These are phyloP conservation scores for Mycosphaerella sp. DNA, from an alignment of 2,329 filamentous ascomycete genomes.

Conservation along the genomic window DNA sequence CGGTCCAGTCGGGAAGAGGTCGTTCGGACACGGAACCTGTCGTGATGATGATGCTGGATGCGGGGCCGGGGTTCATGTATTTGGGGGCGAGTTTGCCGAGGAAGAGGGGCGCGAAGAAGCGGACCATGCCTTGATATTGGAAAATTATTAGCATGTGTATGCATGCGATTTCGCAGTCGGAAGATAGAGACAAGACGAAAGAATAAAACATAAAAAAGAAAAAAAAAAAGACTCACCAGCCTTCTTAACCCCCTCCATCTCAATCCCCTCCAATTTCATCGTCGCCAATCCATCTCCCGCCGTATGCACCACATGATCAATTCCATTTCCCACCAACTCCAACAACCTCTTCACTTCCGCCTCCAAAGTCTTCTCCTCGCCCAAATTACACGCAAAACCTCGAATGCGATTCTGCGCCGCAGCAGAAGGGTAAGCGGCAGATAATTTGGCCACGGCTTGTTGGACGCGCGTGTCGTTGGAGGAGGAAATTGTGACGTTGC, in stretches of 20 bases:
- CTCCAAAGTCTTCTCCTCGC: conserved; percentile 42
- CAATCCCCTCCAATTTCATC: conserved; percentile 39
- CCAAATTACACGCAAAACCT: conserved; percentile 46
- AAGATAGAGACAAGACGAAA: too few relatives aligned
- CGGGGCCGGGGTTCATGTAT: conserved; percentile 40
- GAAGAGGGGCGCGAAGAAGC: conserved; percentile 48
- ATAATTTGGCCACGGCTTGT: conserved; percentile 42
- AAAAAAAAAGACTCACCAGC: conserved; percentile 18
- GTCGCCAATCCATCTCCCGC: conserved; percentile 46
- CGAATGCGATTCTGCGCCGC: conserved; percentile 30
- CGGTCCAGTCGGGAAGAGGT: conserved; percentile 48
- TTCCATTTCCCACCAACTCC: conserved; percentile 31
- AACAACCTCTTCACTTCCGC: conserved; percentile 45
- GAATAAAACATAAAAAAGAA: too few relatives aligned
- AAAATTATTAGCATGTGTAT: too few relatives aligned
- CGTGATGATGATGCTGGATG: conserved; percentile 52
- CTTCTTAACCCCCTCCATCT: conserved; percentile 36
- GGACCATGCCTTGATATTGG: conserved; percentile 38
- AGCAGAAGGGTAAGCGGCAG: conserved; percentile 40
- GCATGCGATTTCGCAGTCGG: too few relatives aligned
- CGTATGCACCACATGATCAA: conserved; percentile 55
- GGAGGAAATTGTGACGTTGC: conserved; percentile 54
- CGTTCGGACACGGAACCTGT: conserved; percentile 48
- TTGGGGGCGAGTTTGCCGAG: conserved; percentile 45
- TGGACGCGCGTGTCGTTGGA: conserved; percentile 49